Evolutionary conservation across 345 rosid genomes (phyloP), one percentile per base, ranked within the genome.

Genomic region (Conringia planisiliqua): DNA sequence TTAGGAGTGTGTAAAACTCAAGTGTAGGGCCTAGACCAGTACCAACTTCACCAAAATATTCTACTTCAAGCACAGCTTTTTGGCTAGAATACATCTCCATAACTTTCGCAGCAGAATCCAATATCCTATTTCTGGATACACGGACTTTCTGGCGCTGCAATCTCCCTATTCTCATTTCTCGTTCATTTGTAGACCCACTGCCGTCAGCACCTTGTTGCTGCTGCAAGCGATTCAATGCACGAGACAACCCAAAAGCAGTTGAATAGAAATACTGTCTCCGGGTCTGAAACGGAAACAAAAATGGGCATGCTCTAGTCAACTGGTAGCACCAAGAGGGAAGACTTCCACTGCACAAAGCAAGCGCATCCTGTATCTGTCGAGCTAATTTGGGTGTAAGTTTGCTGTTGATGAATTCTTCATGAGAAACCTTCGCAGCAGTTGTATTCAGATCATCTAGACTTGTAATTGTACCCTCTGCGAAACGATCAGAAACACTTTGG

Each of bases 41-140:
- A 55, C 99, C 99, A 74, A 96, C 99, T 88, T 96, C 99, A 65
- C 99, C 99, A 89, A 96, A 92, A 83, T 96, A 96, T 80, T 96
- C 99, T 12, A 96, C 99, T 80, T 96, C 99, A 72, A 96, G 97
- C 59, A 96, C 96, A 66, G 98, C 97, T 78, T 93, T 90, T 70
- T 96, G 99, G 84, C 96, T 88, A 76, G 96, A 96, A 82, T 92
- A 96, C 99, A 96, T 92, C 86, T 96, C 99, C 99, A 96, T 96
- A 54, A 96, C 99, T 79, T 96, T 96, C 4, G 86, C 93, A 76
- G 99, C 99, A 82, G 99, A 96, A 88, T 96, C 99, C 79, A 96
- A 79, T 68, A 96, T 92, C 64, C 97, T 96, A 74, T 83, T 96
- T 43, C 99, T 85, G 27, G 99, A 96, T 67, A 96, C 99, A 52